These are phyloP conservation scores for Lyophyllum atratum DNA, from an alignment of 768 basidiomycete genomes.

Conservation along the genomic window DNA sequence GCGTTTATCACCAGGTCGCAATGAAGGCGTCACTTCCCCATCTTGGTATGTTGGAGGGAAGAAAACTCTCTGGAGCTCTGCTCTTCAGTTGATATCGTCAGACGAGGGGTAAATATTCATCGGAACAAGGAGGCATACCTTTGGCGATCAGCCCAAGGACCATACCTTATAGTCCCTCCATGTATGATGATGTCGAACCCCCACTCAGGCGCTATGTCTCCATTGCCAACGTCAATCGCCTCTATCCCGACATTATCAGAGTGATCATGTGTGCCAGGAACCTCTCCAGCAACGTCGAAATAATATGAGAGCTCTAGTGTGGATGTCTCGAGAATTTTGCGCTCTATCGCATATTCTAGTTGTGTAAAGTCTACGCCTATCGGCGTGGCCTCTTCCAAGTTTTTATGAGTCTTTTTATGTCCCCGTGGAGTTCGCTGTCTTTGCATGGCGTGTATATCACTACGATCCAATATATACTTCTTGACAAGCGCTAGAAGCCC, in stretches of 20 bases:
- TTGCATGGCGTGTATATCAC: slow-evolving; percentile 28
- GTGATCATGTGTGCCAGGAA: slow-evolving; percentile 44
- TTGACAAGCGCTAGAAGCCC: slow-evolving; percentile 42
- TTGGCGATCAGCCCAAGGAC: slow-evolving; percentile 97
- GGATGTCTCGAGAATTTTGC: slow-evolving; percentile 78
- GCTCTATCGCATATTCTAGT: slow-evolving; percentile 87
- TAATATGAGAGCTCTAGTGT: slow-evolving; percentile 84
- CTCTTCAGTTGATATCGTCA: slow-evolving; percentile 39
- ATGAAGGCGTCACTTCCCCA: slow-evolving; percentile 49
- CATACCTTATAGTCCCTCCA: slow-evolving; percentile 78
- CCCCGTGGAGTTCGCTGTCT: slow-evolving; percentile 9
- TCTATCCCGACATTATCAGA: slow-evolving; percentile 35
- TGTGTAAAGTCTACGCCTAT: slow-evolving; percentile 55
- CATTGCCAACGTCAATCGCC: slow-evolving; percentile 78
- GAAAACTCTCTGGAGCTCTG: slow-evolving; percentile 77
- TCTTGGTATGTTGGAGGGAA: slow-evolving; percentile 82
- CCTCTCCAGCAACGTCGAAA: slow-evolving; percentile 78
- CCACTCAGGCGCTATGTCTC: slow-evolving; percentile 90
- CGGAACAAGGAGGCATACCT: slow-evolving; percentile 43
- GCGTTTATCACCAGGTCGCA: slow-evolving; percentile 81
- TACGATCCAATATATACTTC: slow-evolving; percentile 35
- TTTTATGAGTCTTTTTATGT: slow-evolving; percentile 31
- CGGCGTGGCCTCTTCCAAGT: slow-evolving; percentile 54
- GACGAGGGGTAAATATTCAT: background rate
- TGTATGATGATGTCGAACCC: slow-evolving; percentile 84